Evolutionary conservation across 306 rosid genomes (phyloP), one percentile per base, ranked within the genome.

Genomic region (Prinsepia uniflora): DNA sequence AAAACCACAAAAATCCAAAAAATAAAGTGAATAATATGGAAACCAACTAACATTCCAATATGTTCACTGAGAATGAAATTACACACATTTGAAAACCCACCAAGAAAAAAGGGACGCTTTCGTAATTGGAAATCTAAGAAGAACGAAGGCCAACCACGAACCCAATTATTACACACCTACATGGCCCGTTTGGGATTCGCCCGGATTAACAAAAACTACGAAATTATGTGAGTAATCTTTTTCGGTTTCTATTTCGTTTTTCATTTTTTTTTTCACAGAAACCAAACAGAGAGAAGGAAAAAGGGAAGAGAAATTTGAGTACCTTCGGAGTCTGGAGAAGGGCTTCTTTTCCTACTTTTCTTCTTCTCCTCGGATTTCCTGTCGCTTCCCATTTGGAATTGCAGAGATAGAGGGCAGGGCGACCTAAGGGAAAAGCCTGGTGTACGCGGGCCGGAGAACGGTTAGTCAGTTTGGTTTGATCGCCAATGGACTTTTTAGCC

Each of bases 361-460:
- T 66, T 75, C 82, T 74, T 81, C 79, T 83, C 86, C 78, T 81
- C 84, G 8, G 88, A 76, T 80, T 83, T 87, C 73, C 92, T 75
- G 14, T 90, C 97, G 87, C 95, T 90, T 77, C 95, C 92, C 98
- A 94, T 94, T 56, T 8, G 8, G 57, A 12, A 20, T 57, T 45
- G 7, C 59, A 47, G 40, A 67, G 30, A 61, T 5, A 2, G 42
- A 58, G 42, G 6, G 42, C 5, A 7, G 9, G 10, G 58, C 10
- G 4, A 18, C 58, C 58, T 18, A 53, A 18, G 58, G 12, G 30
- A 11, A 24, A 53, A 18, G 58, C 6, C 58, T 53, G 58, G 24
- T 10, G 20, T 53, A 20, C 36, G 8, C 39, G 62, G 40, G 39
- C 22, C 40, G 62, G 13, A 9, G 14, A 19, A 19, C 39, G 15